Percentiles rank a stretch among this genome's conserved stretches.
phyloP scores from a whole-genome alignment of 495 filamentous ascomycete genomes.

The Pseudomonodictys pantanalensis region DNA sequence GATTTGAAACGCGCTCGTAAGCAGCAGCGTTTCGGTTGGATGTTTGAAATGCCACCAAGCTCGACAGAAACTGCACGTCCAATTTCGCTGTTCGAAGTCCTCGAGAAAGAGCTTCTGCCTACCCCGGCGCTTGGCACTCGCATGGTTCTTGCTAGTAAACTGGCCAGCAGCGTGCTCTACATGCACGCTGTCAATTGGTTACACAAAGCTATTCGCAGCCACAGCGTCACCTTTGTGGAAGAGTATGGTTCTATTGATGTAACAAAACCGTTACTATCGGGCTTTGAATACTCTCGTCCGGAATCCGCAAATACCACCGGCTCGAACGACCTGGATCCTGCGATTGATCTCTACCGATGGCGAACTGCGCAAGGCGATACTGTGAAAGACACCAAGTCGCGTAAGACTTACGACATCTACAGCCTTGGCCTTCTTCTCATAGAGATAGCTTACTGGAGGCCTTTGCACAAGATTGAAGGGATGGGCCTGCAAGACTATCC shows the following conservation, averaged over 20 bases:
- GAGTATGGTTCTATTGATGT: constrained; percentile 15
- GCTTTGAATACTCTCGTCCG: not conserved
- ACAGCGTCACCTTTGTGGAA: constrained; percentile 52
- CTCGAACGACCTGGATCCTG: not conserved
- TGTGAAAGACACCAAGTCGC: constrained; percentile 31
- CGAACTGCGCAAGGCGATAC: not conserved
- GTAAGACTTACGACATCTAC: constrained; percentile 52
- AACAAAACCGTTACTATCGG: not conserved
- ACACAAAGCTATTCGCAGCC: constrained; percentile 52
- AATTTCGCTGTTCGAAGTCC: not conserved
- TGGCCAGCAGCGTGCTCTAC: constrained; percentile 12
- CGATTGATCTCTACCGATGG: not conserved
- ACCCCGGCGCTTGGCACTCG: not conserved
- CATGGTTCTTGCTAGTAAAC: constrained; percentile 10
- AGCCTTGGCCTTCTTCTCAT: constrained; percentile 48
- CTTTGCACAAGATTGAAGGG: constrained; percentile 7
- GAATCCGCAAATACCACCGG: not conserved
- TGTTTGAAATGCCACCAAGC: not conserved
- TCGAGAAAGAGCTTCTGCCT: not conserved
- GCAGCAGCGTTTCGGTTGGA: not conserved
- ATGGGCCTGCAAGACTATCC: not conserved
- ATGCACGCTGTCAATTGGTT: constrained; percentile 55
- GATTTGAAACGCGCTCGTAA: not conserved
- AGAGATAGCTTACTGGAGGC: constrained; percentile 51
- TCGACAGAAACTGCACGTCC: not conserved